A percentile compares a stretch with the other conserved stretches of the same genome.
These are phyloP conservation scores for Monosporozyma aquatica DNA, from an alignment of 805 yeast genomes.

Conservation along the genomic window DNA sequence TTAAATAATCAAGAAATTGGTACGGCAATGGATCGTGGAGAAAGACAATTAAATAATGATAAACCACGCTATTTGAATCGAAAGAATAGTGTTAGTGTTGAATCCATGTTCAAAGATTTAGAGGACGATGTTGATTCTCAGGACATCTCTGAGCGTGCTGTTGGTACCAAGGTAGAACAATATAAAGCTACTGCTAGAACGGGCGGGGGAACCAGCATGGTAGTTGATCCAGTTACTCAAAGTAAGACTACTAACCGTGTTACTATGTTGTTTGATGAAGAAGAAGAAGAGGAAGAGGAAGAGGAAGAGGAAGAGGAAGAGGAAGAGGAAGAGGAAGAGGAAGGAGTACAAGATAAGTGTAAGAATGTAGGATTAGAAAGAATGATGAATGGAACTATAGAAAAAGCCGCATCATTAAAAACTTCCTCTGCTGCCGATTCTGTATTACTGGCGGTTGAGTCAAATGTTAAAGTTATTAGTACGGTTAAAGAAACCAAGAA, in stretches of 20 bases:
- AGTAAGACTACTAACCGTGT: constrained; percentile 18
- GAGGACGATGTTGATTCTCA: constrained; percentile 15
- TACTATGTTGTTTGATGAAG: constrained; percentile 25
- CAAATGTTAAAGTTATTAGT: not conserved
- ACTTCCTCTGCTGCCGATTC: too few species aligned
- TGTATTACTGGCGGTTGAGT: not conserved
- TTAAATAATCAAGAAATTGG: constrained; percentile 6
- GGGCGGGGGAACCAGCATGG: too few species aligned
- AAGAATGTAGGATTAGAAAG: too few species aligned
- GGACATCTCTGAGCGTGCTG: not conserved
- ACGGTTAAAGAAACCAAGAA: not conserved
- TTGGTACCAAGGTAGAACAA: not conserved
- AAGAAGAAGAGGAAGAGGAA: constrained; percentile 9
- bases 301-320: constrained; percentile 3
- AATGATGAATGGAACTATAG: too few species aligned
- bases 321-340: not conserved
- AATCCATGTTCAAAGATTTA: constrained; percentile 27
- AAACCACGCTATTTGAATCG: not conserved
- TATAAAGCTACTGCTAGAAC: not conserved
- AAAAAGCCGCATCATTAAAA: too few species aligned
- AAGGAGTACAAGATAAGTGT: too few species aligned
- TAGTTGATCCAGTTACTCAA: not conserved
- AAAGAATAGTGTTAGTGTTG: not conserved
- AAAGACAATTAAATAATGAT: not conserved
- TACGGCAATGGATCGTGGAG: not conserved